Conservation (phyloP, 75 land plant species). For the Pinus albicaulis region DNA sequence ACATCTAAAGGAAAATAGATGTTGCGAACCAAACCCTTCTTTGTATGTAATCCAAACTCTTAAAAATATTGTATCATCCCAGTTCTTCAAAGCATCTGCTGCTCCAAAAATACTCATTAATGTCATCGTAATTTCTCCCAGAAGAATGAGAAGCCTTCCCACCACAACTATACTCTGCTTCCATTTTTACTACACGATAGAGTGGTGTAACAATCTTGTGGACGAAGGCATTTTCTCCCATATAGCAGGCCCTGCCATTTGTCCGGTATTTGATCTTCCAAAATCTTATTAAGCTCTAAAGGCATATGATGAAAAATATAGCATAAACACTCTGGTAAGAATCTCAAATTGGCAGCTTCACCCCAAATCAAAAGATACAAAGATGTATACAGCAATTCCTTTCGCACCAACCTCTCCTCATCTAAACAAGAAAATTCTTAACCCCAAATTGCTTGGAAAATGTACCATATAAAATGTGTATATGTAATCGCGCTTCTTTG, state of each 20-base stretch:
- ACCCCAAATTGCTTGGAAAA: no score
- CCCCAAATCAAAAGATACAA: constrained; percentile 41
- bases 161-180: constrained; percentile 54
- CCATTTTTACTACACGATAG: constrained; percentile 53
- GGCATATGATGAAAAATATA: constrained; percentile 60
- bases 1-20: constrained; percentile 70
- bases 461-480: no score
- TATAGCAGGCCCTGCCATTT: constrained; percentile 27
- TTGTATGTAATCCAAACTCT: constrained; percentile 72
- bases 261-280: constrained; percentile 44
- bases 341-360: constrained; percentile 37
- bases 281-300: constrained; percentile 56
- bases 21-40: constrained; percentile 56
- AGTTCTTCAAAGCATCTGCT: constrained; percentile 11
- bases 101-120: constrained; percentile 90
- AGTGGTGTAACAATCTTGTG: constrained; percentile 59
- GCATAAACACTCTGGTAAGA: constrained; percentile 49
- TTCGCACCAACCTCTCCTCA: no score
- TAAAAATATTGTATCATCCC: constrained; percentile 52
- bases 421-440: no score
- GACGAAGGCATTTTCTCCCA: constrained; percentile 65
- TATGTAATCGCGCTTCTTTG: no score
- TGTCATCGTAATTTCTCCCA: constrained; percentile 95
- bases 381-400: constrained; percentile 61
- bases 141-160: constrained; percentile 90